These are phyloP conservation scores for Plasmopara muralis DNA, from an alignment of 352 stramenopile species.

Conservation along the genomic window DNA sequence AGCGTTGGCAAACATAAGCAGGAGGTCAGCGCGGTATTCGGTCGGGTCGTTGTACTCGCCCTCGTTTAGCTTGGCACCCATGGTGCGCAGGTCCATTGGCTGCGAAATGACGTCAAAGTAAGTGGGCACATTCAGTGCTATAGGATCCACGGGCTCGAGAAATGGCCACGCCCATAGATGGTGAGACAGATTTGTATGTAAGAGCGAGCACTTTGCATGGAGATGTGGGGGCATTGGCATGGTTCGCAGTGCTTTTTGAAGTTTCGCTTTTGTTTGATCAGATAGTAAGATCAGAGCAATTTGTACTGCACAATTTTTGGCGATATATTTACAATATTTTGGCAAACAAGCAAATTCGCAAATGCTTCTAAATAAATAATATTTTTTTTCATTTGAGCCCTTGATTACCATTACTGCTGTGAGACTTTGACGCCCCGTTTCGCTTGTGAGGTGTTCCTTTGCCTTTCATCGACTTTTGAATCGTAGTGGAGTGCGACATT, in stretches of 20 bases:
- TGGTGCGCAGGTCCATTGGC: conserved; percentile 97
- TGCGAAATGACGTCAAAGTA: conserved; percentile 93
- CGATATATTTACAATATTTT: too few species aligned
- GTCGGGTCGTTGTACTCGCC: conserved; percentile 45
- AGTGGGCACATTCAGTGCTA: conserved; percentile 86
- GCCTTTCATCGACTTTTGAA: too few species aligned
- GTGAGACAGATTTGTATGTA: conserved; percentile 58
- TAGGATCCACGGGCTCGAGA: conserved; percentile 91
- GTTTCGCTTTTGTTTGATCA: not conserved
- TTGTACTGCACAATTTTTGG: too few species aligned
- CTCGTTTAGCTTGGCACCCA: conserved; percentile 73
- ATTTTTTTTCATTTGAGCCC: too few species aligned
- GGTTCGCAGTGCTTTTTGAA: not conserved
- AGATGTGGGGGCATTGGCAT: conserved; percentile 37
- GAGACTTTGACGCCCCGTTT: too few species aligned
- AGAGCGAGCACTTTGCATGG: conserved; percentile 42
- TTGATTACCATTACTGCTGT: too few species aligned
- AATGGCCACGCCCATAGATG: conserved; percentile 85
- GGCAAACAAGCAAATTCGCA: too few species aligned
- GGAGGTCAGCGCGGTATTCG: conserved; percentile 58
- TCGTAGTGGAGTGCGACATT: too few species aligned
- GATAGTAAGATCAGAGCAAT: not conserved
- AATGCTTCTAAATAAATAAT: too few species aligned
- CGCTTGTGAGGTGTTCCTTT: too few species aligned
- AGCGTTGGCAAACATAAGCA: conserved; percentile 83